These are phyloP conservation scores for Nitzschia sp. DNA, from an alignment of 108 stramenopile species.

Conservation along the genomic window DNA sequence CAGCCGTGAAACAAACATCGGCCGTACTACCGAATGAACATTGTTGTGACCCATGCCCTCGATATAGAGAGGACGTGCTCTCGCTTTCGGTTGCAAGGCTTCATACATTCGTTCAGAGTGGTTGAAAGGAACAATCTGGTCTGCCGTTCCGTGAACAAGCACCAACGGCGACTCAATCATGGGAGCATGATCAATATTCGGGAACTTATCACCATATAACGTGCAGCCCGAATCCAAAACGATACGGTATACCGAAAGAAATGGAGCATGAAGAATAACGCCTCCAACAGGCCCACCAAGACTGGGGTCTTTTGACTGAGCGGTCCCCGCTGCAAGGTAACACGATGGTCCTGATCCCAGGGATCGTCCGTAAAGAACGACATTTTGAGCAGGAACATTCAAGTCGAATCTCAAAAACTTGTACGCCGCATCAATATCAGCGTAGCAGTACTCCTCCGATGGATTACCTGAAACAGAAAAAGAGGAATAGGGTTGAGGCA, in stretches of 20 bases:
- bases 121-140: constrained; percentile 94
- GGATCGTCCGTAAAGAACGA: constrained; percentile 93
- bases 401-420: constrained; percentile 75
- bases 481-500: not conserved
- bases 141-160: constrained; percentile 93
- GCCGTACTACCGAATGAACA: constrained; percentile 78
- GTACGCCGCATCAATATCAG: constrained; percentile 92
- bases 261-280: constrained; percentile 94
- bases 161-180: constrained; percentile 73
- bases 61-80: constrained; percentile 80
- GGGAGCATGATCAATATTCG: constrained; percentile 90
- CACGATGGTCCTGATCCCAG: constrained; percentile 95
- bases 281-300: constrained; percentile 80
- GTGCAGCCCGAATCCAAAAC: constrained; percentile 93
- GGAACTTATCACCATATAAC: constrained; percentile 93
- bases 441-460: constrained; percentile 92
- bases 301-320: constrained; percentile 52
- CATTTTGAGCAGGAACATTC: constrained; percentile 78
- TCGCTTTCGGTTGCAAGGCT: constrained; percentile 52
- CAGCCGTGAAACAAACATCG: constrained; percentile 76
- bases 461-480: constrained; percentile 46
- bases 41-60: constrained; percentile 93
- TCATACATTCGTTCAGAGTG: constrained; percentile 84
- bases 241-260: constrained; percentile 92
- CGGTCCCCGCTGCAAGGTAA: constrained; percentile 85